These are phyloP conservation scores for Cyclostephanos tholiformis DNA, from an alignment of 108 stramenopile genomes.

Conservation along the genomic window DNA sequence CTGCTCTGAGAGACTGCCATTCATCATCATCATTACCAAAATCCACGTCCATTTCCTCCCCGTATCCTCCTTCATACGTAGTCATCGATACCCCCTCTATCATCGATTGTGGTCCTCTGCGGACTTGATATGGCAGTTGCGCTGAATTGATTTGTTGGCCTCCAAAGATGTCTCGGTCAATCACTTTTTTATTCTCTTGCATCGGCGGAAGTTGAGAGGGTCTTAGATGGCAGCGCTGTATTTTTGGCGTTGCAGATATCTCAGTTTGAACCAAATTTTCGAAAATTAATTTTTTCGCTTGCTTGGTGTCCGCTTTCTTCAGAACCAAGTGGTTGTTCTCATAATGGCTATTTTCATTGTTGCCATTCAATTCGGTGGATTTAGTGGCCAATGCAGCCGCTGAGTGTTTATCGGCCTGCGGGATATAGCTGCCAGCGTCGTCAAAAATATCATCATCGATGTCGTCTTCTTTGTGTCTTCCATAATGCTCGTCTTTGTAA, in stretches of 20 bases:
- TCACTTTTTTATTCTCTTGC: constrained; percentile 25
- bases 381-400: background rate
- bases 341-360: background rate
- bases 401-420: constrained; percentile 6
- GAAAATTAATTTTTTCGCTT: constrained; percentile 39
- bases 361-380: background rate
- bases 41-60: constrained; percentile 65
- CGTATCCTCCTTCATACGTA: constrained; percentile 53
- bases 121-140: constrained; percentile 5
- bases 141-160: background rate
- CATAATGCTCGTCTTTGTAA: background rate
- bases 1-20: background rate
- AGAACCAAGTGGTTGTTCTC: background rate
- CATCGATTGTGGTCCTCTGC: constrained; percentile 30
- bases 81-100: constrained; percentile 49
- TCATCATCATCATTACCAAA: constrained; percentile 52
- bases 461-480: constrained; percentile 13
- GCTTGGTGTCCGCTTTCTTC: background rate
- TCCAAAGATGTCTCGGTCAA: constrained; percentile 53
- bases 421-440: constrained; percentile 60
- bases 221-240: constrained; percentile 8
- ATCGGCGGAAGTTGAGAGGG: background rate
- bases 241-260: constrained; percentile 4
- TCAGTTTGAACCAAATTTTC: constrained; percentile 30
- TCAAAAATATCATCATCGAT: constrained; percentile 83